Percentiles rank a stretch among this genome's conserved stretches.
Evolutionary conservation across 1,284 basidiomycete genomes (phyloP).

Genomic region (Sporisorium exsertum): DNA sequence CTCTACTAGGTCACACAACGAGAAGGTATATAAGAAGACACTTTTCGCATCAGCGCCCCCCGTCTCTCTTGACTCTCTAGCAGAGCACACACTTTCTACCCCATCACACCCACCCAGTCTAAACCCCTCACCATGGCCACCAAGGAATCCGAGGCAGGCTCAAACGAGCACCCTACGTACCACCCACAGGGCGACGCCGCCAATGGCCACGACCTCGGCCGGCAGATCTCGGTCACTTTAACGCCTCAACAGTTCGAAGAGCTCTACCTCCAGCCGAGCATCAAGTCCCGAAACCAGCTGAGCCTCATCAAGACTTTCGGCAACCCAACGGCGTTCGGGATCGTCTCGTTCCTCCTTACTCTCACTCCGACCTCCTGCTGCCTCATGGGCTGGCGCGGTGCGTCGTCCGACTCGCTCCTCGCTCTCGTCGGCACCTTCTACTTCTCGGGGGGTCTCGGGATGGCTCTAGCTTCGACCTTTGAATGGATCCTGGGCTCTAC

Average conservation of each 20-base stretch:
- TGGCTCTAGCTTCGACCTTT: constrained; percentile 34
- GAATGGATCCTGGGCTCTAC: constrained; percentile 58
- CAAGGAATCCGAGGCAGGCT: constrained; percentile 40
- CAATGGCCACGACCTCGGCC: constrained; percentile 42
- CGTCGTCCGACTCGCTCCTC: constrained; percentile 41
- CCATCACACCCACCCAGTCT: neutral
- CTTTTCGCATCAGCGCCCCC: neutral
- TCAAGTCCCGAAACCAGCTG: constrained; percentile 32
- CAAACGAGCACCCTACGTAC: constrained; percentile 42
- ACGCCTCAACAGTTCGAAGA: constrained; percentile 55
- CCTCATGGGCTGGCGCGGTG: constrained; percentile 55
- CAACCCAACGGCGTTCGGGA: constrained; percentile 54
- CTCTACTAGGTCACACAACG: neutral
- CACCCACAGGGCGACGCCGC: constrained; percentile 21
- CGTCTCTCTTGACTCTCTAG: neutral
- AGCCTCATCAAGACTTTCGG: constrained; percentile 54
- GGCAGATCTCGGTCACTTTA: constrained; percentile 56
- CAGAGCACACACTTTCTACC: neutral
- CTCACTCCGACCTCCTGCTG: constrained; percentile 47
- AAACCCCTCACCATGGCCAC: constrained; percentile 20
- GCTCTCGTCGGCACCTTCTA: constrained; percentile 46
- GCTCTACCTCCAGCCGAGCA: constrained; percentile 52
- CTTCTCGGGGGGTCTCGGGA: constrained; percentile 41
- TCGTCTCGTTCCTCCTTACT: constrained; percentile 56
- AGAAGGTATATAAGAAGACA: neutral